Conservation (phyloP, 345 rosid genomes). For the Schrenkiella parvula region DNA sequence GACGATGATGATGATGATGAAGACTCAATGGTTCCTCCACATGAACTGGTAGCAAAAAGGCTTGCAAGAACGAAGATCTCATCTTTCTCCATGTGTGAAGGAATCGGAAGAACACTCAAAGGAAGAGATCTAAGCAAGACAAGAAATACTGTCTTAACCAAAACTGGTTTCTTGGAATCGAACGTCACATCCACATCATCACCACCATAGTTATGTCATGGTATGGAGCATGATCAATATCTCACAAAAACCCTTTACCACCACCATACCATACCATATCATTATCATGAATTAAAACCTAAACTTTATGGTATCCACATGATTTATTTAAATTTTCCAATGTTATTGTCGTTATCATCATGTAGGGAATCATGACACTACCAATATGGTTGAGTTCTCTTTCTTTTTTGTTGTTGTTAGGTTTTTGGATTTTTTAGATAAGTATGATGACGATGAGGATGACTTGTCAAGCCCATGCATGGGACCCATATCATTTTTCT, state of each 20-base stretch:
- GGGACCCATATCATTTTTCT: slow-evolving; percentile 39
- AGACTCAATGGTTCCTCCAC: slow-evolving; percentile 73
- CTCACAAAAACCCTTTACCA: neutral
- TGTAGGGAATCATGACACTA: slow-evolving; percentile 32
- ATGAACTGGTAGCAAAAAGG: slow-evolving; percentile 69
- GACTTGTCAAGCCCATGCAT: slow-evolving; percentile 31
- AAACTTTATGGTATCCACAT: slow-evolving; percentile 26
- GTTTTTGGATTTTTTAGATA: slow-evolving; percentile 31
- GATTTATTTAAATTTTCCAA: slow-evolving; percentile 28
- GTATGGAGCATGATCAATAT: slow-evolving; percentile 12
- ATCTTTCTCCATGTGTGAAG: slow-evolving; percentile 77
- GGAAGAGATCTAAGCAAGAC: slow-evolving; percentile 85
- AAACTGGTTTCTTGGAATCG: slow-evolving; percentile 72
- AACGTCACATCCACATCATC: slow-evolving; percentile 19
- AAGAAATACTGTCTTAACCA: slow-evolving; percentile 60
- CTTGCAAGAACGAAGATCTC: slow-evolving; percentile 45
- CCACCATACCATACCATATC: slow-evolving; percentile 4
- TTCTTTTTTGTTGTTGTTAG: slow-evolving; percentile 28
- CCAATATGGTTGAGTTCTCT: slow-evolving; percentile 31
- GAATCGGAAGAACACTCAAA: slow-evolving; percentile 79
- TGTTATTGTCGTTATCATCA: slow-evolving; percentile 34
- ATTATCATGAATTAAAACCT: slow-evolving; percentile 15
- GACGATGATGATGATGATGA: slow-evolving; percentile 41
- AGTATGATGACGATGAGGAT: slow-evolving; percentile 32
- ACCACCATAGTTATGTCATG: slow-evolving; percentile 23